Conservation (phyloP, 768 basidiomycete genomes). For the Lactarius indigo region DNA sequence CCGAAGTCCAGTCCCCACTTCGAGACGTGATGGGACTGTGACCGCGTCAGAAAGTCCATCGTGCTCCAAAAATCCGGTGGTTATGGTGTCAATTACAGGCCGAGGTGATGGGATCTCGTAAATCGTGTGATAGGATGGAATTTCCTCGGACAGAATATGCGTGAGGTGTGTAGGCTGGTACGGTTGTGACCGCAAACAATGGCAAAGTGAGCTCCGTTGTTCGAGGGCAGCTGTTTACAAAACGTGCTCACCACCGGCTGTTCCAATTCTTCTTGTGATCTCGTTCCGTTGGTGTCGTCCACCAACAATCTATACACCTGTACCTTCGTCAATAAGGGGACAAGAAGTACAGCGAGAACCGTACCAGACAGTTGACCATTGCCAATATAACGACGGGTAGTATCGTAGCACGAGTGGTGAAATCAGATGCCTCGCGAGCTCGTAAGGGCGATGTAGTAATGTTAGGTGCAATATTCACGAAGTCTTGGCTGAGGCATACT, state of each 20-base stretch:
- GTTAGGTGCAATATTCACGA: not conserved
- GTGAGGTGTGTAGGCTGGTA: not conserved
- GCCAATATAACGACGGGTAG: constrained; percentile 9
- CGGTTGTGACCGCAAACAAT: not conserved
- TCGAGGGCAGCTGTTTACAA: not conserved
- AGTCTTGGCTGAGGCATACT: not conserved
- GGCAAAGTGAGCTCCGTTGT: not conserved
- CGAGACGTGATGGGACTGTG: not conserved
- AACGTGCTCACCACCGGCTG: not conserved
- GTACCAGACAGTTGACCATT: constrained; percentile 14
- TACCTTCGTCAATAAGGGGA: not conserved
- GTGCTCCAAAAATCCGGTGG: not conserved
- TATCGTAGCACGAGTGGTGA: not conserved
- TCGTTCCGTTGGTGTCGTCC: not conserved
- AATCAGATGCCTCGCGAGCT: not conserved
- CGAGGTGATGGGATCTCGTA: not conserved
- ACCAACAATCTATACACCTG: constrained; percentile 13
- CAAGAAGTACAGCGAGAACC: not conserved
- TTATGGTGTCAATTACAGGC: not conserved
- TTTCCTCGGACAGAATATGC: not conserved
- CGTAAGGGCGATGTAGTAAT: not conserved
- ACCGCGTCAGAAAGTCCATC: not conserved
- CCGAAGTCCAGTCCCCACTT: not conserved
- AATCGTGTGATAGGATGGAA: not conserved
- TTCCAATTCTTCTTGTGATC: not conserved